phyloP scores from a whole-genome alignment of 805 yeast genomes.

The Priceomyces fermenticarens region DNA sequence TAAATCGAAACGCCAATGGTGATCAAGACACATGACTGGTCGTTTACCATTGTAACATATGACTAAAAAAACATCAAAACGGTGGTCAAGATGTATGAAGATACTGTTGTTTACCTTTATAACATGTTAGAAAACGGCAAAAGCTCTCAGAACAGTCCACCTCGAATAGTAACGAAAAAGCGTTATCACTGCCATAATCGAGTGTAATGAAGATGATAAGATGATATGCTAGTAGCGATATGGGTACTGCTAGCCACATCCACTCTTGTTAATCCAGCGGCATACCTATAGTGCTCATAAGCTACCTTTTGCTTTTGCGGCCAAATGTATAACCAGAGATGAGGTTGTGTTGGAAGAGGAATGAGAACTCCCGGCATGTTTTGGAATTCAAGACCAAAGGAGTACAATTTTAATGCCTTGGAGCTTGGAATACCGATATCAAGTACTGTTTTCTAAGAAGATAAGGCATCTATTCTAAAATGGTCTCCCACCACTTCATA shows the following conservation, averaged over 20 bases:
- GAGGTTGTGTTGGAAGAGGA: conserved; percentile 66
- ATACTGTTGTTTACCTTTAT: no score
- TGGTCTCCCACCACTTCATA: conserved; percentile 44
- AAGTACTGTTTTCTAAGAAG: conserved; percentile 64
- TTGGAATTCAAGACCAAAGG: conserved; percentile 54
- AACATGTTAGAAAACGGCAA: conserved; percentile 47
- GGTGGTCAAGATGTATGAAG: no score
- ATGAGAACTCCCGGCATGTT: conserved; percentile 59
- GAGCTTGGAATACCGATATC: conserved; percentile 63
- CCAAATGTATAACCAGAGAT: conserved; percentile 65
- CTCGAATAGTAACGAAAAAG: conserved; percentile 42
- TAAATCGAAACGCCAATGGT: conserved; percentile 66
- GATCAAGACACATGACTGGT: conserved; percentile 71
- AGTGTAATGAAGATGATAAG: conserved; percentile 59
- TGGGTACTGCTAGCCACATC: conserved; percentile 40
- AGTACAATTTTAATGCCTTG: conserved; percentile 53
- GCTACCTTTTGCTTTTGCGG: conserved; percentile 56
- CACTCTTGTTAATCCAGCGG: conserved; percentile 66
- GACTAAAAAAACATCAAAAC: no score
- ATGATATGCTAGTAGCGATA: conserved; percentile 58
- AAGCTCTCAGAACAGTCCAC: conserved; percentile 29
- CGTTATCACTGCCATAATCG: conserved; percentile 59
- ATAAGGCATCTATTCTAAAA: conserved; percentile 60
- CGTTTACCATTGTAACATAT: conserved; percentile 70
- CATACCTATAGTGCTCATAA: conserved; percentile 61